Conservation (phyloP, 2,329 filamentous ascomycete species). For the Metarhizium humberi region DNA sequence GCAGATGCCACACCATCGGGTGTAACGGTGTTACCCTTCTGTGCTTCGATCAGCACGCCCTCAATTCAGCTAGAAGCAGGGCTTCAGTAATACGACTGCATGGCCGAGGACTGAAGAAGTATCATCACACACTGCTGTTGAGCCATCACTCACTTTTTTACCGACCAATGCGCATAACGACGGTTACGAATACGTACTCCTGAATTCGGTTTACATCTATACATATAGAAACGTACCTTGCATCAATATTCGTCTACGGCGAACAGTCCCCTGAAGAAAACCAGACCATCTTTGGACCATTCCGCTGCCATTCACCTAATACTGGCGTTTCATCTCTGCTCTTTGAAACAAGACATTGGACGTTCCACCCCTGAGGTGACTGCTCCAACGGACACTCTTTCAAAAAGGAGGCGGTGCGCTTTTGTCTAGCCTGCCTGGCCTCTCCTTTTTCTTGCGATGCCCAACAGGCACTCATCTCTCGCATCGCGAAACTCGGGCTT, state of each 20-base stretch:
- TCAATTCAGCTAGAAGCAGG: conserved; percentile 4
- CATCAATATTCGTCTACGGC: neutral
- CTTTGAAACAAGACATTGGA: neutral
- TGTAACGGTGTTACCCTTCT: neutral
- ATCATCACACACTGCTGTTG: neutral
- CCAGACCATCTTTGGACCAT: neutral
- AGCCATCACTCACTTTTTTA: neutral
- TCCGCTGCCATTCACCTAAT: neutral
- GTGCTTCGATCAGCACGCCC: neutral
- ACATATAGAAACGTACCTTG: neutral
- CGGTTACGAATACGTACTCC: too few relatives aligned
- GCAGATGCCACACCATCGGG: neutral
- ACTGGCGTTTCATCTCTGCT: neutral
- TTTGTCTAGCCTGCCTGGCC: too few relatives aligned
- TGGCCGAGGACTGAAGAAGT: neutral
- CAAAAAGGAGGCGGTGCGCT: neutral
- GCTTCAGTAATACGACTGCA: conserved; percentile 2
- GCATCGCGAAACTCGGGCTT: conserved; percentile 26
- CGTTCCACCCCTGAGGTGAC: neutral
- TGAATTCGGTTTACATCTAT: neutral
- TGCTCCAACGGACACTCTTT: neutral
- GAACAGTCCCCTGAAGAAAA: neutral
- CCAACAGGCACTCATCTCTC: conserved; percentile 11
- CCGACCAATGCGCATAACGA: too few relatives aligned
- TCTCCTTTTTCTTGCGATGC: conserved; percentile 6